These are phyloP conservation scores for Colletotrichum orbiculare DNA, from an alignment of 2,329 filamentous ascomycete species.

Conservation along the genomic window DNA sequence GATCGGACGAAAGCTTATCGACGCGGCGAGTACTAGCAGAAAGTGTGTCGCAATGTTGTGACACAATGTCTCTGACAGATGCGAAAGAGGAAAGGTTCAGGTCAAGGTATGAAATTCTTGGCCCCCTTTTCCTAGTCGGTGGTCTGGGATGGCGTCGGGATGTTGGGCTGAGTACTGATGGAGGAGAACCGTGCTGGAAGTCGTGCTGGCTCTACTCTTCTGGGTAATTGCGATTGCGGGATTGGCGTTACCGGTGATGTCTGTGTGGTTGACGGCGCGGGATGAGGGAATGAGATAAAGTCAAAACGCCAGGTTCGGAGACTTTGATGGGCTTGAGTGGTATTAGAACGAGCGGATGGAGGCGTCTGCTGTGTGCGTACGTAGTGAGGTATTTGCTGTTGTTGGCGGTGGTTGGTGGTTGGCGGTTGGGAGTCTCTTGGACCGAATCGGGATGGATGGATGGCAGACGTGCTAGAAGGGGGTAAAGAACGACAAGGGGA, in stretches of 20 bases:
- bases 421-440: conserved; percentile 2
- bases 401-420: not conserved
- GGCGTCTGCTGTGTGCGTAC: not conserved
- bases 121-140: conserved; percentile 8
- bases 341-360: conserved; percentile 2
- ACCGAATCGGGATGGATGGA: conserved; percentile 13
- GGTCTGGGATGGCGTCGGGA: conserved; percentile 15
- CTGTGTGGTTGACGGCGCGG: conserved; percentile 6
- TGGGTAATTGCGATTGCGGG: conserved; percentile 4
- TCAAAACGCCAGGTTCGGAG: conserved; percentile 34
- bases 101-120: not conserved
- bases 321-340: conserved; percentile 11
- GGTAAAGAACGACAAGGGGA: conserved; percentile 22
- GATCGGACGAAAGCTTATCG: conserved; percentile 34
- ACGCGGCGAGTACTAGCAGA: conserved; percentile 12
- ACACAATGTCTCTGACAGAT: conserved; percentile 32
- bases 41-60: conserved; percentile 29
- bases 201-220: not conserved
- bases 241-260: conserved; percentile 1
- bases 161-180: conserved; percentile 12
- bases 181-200: not conserved
- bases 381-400: conserved; percentile 14
- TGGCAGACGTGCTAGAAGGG: not conserved
- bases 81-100: conserved; percentile 6
- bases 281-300: conserved; percentile 21